These are phyloP conservation scores for Yamadazyma jaroonii DNA, from an alignment of 1,139 yeast genomes.

Conservation along the genomic window DNA sequence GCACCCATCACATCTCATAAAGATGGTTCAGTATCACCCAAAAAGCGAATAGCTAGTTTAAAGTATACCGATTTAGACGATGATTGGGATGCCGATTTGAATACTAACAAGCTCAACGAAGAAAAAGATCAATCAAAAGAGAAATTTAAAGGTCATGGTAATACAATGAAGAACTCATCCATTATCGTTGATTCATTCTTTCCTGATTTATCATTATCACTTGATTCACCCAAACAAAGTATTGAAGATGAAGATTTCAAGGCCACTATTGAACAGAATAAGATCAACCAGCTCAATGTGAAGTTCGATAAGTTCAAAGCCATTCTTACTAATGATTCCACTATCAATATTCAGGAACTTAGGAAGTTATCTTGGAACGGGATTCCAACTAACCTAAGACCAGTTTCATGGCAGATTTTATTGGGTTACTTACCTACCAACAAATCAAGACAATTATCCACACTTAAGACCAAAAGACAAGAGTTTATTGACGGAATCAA, in stretches of 20 bases:
- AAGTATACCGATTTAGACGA: constrained; percentile 70
- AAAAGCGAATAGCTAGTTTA: constrained; percentile 13
- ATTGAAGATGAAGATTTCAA: constrained; percentile 17
- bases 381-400: constrained; percentile 76
- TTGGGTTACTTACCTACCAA: constrained; percentile 91
- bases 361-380: constrained; percentile 93
- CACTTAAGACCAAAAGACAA: constrained; percentile 75
- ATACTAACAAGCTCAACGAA: constrained; percentile 16
- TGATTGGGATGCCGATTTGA: constrained; percentile 89
- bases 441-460: constrained; percentile 65
- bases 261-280: constrained; percentile 35
- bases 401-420: constrained; percentile 84
- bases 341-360: constrained; percentile 61
- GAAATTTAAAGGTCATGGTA: constrained; percentile 11
- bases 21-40: constrained; percentile 1
- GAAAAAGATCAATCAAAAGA: constrained; percentile 24
- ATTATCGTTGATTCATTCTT: constrained; percentile 37
- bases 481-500: constrained; percentile 76
- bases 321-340: constrained; percentile 55
- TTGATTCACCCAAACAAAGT: constrained; percentile 5
- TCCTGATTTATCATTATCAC: constrained; percentile 35
- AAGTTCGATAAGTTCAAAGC: constrained; percentile 67
- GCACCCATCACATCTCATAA: constrained; percentile 11
- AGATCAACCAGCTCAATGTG: constrained; percentile 55
- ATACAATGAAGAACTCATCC: constrained; percentile 21